Evolutionary conservation across 2,329 filamentous ascomycete species (phyloP), one percentile per base, ranked within the genome.

Genomic region (Seiridium unicorne): DNA sequence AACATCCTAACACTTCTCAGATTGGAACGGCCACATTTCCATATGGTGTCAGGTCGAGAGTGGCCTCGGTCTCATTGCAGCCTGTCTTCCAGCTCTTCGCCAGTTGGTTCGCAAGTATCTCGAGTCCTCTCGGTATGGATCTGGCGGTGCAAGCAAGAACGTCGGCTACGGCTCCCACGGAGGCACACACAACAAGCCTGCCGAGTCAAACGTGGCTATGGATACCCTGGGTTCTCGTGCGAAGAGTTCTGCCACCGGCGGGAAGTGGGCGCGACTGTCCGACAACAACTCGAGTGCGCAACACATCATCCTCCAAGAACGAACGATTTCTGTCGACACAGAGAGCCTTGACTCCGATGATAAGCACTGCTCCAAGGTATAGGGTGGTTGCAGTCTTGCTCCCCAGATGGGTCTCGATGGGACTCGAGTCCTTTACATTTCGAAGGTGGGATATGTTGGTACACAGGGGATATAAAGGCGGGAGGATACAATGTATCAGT

Each of bases 41-140:
- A 51, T 51, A 13, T 51, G 49, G 49, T 51, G 49, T 11, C 54
- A 62, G 13, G 31, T 64, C 18, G 64, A 65, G 40, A 51, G 60
- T 6, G 58, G 62, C 6, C 49, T 66, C 4, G 63, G 60, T 10
- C 51, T 66, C 31, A 62, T 66, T 13, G 64, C 64, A 6, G 62
- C 63, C 48, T 64, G 59, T 9, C 57, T 65, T 44, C 63, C 64
- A 1, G 54, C 63, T 11, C 51, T 66, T 11, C 60, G 58, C n/a
- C 62, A 63, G 34, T 34, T 66, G 32, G n/a, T 51, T 9, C 49
- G 49, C 49, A 51, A 35, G 32, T 51, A 51, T 51, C 49, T 51
- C 32, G 49, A 51, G 32, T 11, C 49, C 2, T 51, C 49, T 51
- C 49, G 49, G 13, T 51, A 4, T 31, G 49, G 18, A 35, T 51